Base-by-base conservation (phyloP, 1,284 basidiomycete species). In the Boletus mariae region DNA sequence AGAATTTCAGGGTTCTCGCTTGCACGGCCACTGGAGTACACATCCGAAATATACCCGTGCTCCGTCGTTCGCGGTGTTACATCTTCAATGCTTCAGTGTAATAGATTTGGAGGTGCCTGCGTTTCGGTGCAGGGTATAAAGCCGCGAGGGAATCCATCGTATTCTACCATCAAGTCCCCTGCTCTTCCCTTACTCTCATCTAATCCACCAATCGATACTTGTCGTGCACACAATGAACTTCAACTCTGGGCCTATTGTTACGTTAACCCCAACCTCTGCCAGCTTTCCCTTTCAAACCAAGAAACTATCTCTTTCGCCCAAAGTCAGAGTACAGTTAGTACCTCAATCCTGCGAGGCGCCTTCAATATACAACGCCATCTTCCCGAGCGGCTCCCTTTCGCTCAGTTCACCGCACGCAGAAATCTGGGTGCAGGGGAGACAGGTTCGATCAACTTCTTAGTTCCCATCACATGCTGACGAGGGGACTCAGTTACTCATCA, bases 241-340 rank as follows among this genome's bases (percentile, higher is more conserved):
- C 49, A 67, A 60, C 20, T 57, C 57, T 25, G 38, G 57, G 2
- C 69, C 66, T 2, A 60, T 58, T 20, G 15, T 75, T 32, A 67
- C 59, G 45, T 67, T 76, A 48, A 62, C 70, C n/a, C 66, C 75
- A 20, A 67, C 69, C n/a, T 35, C 66, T 28, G 66, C 57, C 25
- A 75, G 77, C 57, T 78, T 75, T 57, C 73, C 74, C 10, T 79
- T 79, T 54, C 64, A 71, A 43, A 47, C 68, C 13, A 79, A 78
- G 57, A 68, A 67, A 17, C 60, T 79, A 10, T 51, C 67, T 0
- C 59, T 79, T 45, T 53, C 64, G 15, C 53, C 60, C 37, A 68
- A 69, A 51, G 57, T 64, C 47, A 68, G 63, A 51, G 48, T 73
- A 32, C 61, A 62, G 13, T 62, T 79, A 10, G 75, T 70, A 25